Evolutionary conservation across 1,139 yeast species (phyloP).

Genomic region (Suhomyces yuchorum): DNA sequence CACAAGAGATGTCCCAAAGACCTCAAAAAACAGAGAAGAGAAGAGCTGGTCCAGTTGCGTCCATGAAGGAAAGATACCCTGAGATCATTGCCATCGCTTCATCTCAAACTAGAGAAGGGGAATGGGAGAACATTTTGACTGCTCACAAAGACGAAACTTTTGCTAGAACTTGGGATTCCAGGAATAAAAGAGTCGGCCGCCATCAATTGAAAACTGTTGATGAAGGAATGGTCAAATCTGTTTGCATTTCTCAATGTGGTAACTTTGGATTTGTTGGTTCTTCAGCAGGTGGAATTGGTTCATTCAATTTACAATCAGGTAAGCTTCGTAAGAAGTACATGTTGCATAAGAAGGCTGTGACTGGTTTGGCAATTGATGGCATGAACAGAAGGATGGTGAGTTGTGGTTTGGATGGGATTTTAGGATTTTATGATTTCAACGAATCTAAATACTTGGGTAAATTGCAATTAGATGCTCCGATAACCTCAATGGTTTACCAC

Average conservation of each 20-base stretch:
- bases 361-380: slow-evolving; percentile 88
- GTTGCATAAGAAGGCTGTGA: slow-evolving; percentile 77
- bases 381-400: slow-evolving; percentile 87
- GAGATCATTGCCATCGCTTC: slow-evolving; percentile 75
- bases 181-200: slow-evolving; percentile 77
- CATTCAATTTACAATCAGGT: slow-evolving; percentile 91
- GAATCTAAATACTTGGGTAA: slow-evolving; percentile 70
- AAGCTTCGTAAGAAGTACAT: slow-evolving; percentile 63
- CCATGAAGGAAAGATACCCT: slow-evolving; percentile 67
- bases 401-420: slow-evolving; percentile 83
- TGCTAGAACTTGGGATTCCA: slow-evolving; percentile 94
- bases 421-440: slow-evolving; percentile 86
- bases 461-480: slow-evolving; percentile 71
- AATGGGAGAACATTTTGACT: slow-evolving; percentile 95
- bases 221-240: slow-evolving; percentile 77
- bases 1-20: slow-evolving; percentile 89
- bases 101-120: slow-evolving; percentile 77
- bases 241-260: slow-evolving; percentile 88
- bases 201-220: slow-evolving; percentile 73
- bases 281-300: slow-evolving; percentile 82
- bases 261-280: slow-evolving; percentile 96
- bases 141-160: slow-evolving; percentile 82
- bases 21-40: slow-evolving; percentile 58
- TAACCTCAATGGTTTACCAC: slow-evolving; percentile 76
- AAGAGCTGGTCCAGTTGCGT: slow-evolving; percentile 56